Evolutionary conservation across 2,329 filamentous ascomycete genomes (phyloP), one percentile per base, ranked within the genome.

Genomic region (Furcasterigmium furcatum): DNA sequence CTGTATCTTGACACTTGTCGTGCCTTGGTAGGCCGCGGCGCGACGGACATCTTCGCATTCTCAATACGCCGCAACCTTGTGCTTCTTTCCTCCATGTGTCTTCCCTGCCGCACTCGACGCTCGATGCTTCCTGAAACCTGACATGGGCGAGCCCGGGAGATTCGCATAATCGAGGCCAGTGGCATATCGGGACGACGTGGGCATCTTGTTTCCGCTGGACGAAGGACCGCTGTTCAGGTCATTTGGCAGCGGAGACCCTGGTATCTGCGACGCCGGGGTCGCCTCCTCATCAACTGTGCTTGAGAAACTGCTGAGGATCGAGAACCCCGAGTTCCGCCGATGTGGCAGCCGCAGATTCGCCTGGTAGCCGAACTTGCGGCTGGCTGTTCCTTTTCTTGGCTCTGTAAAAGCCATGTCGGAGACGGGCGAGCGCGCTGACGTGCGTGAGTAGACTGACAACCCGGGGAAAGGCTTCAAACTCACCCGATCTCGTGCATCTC

Each of bases 401-500:
- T 71, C 67, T 30, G 58, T 47, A 45, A 65, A 68, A 14, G 59
- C 59, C 54, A 65, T 60, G 27, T 66, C 65, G 22, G 68, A 21
- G 10, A 30, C 10, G 2, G 40, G 22, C 24, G 25, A 8, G 63
- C 25, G 58, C 56, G 22, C 61, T 61, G 16, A 9, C 18, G n/a
- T 38, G 10, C 13, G 38, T 25, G 22, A 41, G 22, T 16, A 10
- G 13, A 18, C n/a, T 19, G 35, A 16, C 34, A 19, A 18, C 18
- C 14, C 7, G 25, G 20, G 42, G 7, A 32, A n/a, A 27, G 24
- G 24, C 24, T 27, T 7, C 12, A 7, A 22, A 64, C 72, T 59
- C 52, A 76, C 73, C 55, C 35, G 68, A 67, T 39, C 65, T 65
- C 21, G 62, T 67, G 50, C 77, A 80, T 21, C 67, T 65, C 44